Base-by-base conservation (phyloP, 768 basidiomycete genomes). In the Lactarius psammicola region DNA sequence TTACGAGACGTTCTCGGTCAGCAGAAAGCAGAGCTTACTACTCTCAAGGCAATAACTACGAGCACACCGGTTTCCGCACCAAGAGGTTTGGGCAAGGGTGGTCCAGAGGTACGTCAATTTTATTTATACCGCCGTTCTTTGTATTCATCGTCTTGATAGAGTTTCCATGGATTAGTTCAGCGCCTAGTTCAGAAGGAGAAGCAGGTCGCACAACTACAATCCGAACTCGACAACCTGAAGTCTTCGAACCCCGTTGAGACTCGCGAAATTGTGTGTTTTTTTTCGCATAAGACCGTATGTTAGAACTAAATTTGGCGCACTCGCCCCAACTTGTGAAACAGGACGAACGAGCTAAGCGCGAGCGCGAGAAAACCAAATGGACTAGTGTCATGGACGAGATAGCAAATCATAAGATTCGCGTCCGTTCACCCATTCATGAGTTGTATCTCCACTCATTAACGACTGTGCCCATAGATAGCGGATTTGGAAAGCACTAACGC, bases 151-250 rank as follows among this genome's bases (percentile, higher is more conserved):
- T 66, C 71, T 13, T 66, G 64, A 54, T 76, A 89, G 83, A 87
- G 83, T 68, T 81, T 89, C 63, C 83, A 86, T 67, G 91, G 90
- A 1, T 72, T 95, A 23, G 85, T 94, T 10, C 91, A 93, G 71
- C 85, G 91, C 11, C 80, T 95, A 18, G 84, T 89, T 3, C 84
- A 87, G 73, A 94, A 94, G 74, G 94, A 97, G 78, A 92, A 90
- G 71, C 86, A 94, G 74, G 90, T 93, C 1, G 73, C 85, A 2
- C 85, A 87, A 62, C 80, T 95, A 1, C 87, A 88, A 72, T 81
- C 81, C 4, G 89, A 94, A 71, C 76, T 95, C 23, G 88, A 87
- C 62, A 80, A 81, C 20, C 76, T 87, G 69, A 86, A 83, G 69
- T 77, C 79, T 5, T 82, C 85, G 73, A 84, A 83, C 73, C 85